These are phyloP conservation scores for Euphorbia corollata DNA, from an alignment of 441 rosid genomes.

Conservation along the genomic window DNA sequence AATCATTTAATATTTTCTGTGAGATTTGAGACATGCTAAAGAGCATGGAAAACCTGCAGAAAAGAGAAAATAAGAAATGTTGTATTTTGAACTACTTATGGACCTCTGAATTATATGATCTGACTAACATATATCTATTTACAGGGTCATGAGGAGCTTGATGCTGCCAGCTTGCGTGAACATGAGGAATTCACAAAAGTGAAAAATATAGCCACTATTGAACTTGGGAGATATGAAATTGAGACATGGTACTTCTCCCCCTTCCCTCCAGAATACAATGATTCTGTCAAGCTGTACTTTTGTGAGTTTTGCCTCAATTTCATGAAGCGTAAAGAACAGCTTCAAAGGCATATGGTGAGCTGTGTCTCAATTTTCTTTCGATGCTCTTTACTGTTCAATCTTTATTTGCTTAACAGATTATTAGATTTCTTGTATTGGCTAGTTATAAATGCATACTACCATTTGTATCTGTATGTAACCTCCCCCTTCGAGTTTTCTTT, in stretches of 20 bases:
- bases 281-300: conserved; percentile 85
- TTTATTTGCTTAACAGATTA: background rate
- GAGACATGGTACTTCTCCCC: conserved; percentile 99
- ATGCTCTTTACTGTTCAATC: conserved; percentile 7
- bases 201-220: conserved; percentile 93
- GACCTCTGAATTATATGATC: background rate
- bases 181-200: conserved; percentile 99
- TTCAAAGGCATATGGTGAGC: conserved; percentile 98
- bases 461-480: background rate
- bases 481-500: background rate
- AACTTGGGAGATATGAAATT: conserved; percentile 97
- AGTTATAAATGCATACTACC: background rate
- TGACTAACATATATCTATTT: conserved; percentile 9
- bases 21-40: background rate
- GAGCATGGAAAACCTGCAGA: background rate
- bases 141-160: conserved; percentile 98
- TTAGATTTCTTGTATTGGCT: background rate
- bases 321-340: conserved; percentile 98
- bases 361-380: conserved; percentile 14
- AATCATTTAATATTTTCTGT: background rate
- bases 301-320: conserved; percentile 99
- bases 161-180: conserved; percentile 98
- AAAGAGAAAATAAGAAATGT: background rate
- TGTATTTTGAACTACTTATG: background rate
- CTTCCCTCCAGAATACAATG: conserved; percentile 96